Base-by-base conservation (phyloP, 1,284 basidiomycete species). In the Heterobasidion parviporum region DNA sequence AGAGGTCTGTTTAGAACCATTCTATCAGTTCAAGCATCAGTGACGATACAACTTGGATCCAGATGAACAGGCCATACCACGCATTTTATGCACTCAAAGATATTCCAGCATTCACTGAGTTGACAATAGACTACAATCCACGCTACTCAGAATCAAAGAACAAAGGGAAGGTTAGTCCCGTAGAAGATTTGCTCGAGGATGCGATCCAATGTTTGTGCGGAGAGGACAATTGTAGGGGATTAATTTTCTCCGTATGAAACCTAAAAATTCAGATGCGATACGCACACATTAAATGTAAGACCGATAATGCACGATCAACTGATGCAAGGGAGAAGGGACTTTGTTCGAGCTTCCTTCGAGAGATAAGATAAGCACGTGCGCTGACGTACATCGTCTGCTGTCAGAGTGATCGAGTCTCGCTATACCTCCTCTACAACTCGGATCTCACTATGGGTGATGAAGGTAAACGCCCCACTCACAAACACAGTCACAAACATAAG, bases 121-220 rank as follows among this genome's bases (percentile, higher is more conserved):
- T 87, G 3, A 81, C 80, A 0, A 75, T 87, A 32, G 82, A 87
- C 63, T 87, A 87, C 60, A 70, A 81, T 59, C 83, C 85, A 1
- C 57, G 63, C 32, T 63, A 60, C 3, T 58, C 57, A 36, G 62
- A 66, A 35, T 59, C 59, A 50, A 52, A 33, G 1, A 66, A 63
- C 38, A 26, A 56, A 18, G 55, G 50, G 1, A 50, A 46, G 34
- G 49, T 3, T 14, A 34, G 44, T 10, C 26, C n/a, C n/a, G 10
- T 9, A 2, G 36, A 12, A 15, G 18, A 32, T 16, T 14, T 51
- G 35, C 50, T 34, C 9, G 34, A 35, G 7, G 50, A n/a, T 16
- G 36, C 33, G 8, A 20, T 35, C 33, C 33, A 51, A 36, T 51
- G 50, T 34, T 16, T 51, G 35, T 51, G 50, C 9, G 50, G 50